Conservation (phyloP, 2,329 filamentous ascomycete species). For the Fusarium lateritium region DNA sequence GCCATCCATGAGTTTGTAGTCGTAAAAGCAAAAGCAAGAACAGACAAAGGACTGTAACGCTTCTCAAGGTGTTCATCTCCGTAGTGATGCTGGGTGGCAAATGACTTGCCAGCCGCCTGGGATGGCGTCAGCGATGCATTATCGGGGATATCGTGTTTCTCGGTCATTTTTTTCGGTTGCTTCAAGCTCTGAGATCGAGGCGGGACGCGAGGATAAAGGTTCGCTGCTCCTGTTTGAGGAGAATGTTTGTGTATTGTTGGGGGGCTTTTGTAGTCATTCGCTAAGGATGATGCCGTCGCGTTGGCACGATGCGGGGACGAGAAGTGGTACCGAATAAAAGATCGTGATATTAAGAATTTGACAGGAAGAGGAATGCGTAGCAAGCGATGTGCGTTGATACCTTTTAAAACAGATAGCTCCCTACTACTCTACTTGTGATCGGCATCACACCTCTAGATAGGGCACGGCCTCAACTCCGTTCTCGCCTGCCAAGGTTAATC, state of each 20-base stretch:
- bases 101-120: constrained; percentile 35
- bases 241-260: constrained; percentile 33
- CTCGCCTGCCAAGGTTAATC: not conserved
- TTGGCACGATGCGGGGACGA: not conserved
- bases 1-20: constrained; percentile 50
- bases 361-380: not conserved
- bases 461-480: constrained; percentile 2
- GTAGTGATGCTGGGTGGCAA: constrained; percentile 10
- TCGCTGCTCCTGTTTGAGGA: constrained; percentile 30
- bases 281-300: not conserved
- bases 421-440: not conserved
- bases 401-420: constrained; percentile 7
- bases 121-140: constrained; percentile 35
- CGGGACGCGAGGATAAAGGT: constrained; percentile 30
- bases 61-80: constrained; percentile 39
- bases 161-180: constrained; percentile 1
- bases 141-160: constrained; percentile 30
- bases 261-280: constrained; percentile 31
- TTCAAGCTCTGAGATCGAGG: constrained; percentile 25
- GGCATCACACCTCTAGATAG: not conserved
- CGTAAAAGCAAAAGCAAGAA: constrained; percentile 48
- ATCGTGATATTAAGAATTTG: not conserved
- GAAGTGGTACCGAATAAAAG: not conserved
- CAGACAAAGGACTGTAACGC: constrained; percentile 46
- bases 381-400: not conserved